phyloP scores from a whole-genome alignment of 2,329 filamentous ascomycete genomes.

The Trichoderma sp. region DNA sequence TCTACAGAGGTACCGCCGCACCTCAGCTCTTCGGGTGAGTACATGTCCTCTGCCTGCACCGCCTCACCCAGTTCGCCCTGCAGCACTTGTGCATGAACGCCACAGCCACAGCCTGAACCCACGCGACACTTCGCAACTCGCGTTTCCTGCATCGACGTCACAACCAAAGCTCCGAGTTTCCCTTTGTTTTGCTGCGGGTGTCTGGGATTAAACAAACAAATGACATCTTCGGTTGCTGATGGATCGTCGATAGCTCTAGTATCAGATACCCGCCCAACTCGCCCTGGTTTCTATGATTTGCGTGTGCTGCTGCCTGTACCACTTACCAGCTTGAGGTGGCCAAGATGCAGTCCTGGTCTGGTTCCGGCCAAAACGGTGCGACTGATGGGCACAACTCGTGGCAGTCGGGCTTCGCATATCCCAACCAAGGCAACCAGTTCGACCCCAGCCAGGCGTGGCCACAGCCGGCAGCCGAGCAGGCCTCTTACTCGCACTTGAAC shows the following conservation, averaged over 20 bases:
- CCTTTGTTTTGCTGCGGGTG: not conserved
- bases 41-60: conserved; percentile 31
- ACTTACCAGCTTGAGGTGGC: conserved; percentile 31
- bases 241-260: conserved; percentile 38
- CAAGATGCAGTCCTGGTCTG: conserved; percentile 48
- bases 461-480: conserved; percentile 42
- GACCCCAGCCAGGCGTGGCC: conserved; percentile 46
- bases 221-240: conserved; percentile 37
- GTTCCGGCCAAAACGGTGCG: conserved; percentile 43
- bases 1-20: conserved; percentile 27
- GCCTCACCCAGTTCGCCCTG: conserved; percentile 28
- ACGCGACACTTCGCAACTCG: conserved; percentile 28
- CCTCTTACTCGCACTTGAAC: conserved; percentile 40
- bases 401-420: conserved; percentile 42
- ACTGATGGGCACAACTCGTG: conserved; percentile 42
- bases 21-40: conserved; percentile 35
- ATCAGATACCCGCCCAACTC: conserved; percentile 12
- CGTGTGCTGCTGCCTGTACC: conserved; percentile 31
- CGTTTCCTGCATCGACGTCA: conserved; percentile 31
- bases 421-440: conserved; percentile 43
- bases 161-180: conserved; percentile 19
- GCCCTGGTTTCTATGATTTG: conserved; percentile 28
- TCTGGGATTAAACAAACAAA: not conserved
- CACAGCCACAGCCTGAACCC: conserved; percentile 27
- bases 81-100: conserved; percentile 32